Evolutionary conservation across 495 filamentous ascomycete species (phyloP), one percentile per base, ranked within the genome.

Genomic region (Penicillium pulvis): DNA sequence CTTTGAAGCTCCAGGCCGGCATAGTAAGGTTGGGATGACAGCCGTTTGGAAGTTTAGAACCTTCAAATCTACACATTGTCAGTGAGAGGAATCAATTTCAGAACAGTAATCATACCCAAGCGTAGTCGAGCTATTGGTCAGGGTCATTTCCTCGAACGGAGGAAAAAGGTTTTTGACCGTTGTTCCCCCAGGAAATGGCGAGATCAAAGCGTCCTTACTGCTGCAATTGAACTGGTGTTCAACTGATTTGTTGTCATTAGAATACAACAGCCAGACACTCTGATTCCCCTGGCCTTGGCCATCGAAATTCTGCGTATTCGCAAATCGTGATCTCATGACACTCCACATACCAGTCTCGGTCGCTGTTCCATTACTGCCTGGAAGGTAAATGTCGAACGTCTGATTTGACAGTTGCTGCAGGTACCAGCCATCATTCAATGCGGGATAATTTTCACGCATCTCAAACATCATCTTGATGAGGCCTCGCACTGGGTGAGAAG

Each of bases 271-370:
- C 87, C 87, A 90, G 12, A 90, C 75, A 0, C 78, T 70, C 49
- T 82, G 75, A 36, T 85, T 83, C 14, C 39, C 39, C 39, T 41
- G 39, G 14, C 39, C 39, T 41, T 41, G 39, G 10, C 76, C 73
- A 17, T 68, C 68, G 1, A 83, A 68, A 44, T 84, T 74, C 61
- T 90, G 87, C 2, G 80, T 58, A 9, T 57, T 67, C 0, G 68
- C 60, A 44, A 78, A 79, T 23, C 71, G 61, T 24, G 77, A 76
- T 17, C 87, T 78, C 35, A 80, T 58, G 43, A 86, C 77, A 42
- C 84, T 87, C 86, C 86, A 91, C 60, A 91, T 76, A 19, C 88
- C 88, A n/a, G 79, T 82, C 60, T 88, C 84, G 16, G 88, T 89
- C 1, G 72, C 67, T 0, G 79, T 76, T 0, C 63, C 73, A 31